A percentile compares a stretch with the other conserved stretches of the same genome.
Evolutionary conservation across 1,139 yeast species (phyloP).

Genomic region (Sugiyamaella pinicola): DNA sequence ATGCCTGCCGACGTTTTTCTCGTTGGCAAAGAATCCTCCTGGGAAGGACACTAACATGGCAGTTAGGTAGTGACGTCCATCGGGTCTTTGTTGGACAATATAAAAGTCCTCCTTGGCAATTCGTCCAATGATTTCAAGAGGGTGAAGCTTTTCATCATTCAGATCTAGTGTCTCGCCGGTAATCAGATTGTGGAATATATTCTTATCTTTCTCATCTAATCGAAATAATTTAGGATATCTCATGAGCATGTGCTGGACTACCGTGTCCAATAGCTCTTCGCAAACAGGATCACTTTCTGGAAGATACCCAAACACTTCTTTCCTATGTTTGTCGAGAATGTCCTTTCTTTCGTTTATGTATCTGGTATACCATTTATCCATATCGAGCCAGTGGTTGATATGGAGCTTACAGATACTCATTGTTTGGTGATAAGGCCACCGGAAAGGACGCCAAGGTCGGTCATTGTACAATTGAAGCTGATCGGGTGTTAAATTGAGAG

Average conservation of each 20-base stretch:
- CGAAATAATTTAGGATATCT: slow-evolving; percentile 68
- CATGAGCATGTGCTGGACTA: slow-evolving; percentile 57
- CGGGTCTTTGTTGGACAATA: slow-evolving; percentile 54
- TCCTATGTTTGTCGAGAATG: slow-evolving; percentile 59
- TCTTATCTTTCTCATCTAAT: slow-evolving; percentile 49
- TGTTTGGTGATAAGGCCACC: slow-evolving; percentile 81
- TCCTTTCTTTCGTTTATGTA: slow-evolving; percentile 64
- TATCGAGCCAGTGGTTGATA: slow-evolving; percentile 74
- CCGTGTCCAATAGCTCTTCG: slow-evolving; percentile 63
- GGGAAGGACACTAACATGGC: slow-evolving; percentile 82
- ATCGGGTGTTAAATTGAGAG: slow-evolving; percentile 63
- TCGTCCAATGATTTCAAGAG: slow-evolving; percentile 61
- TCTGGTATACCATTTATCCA: slow-evolving; percentile 73
- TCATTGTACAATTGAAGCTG: slow-evolving; percentile 66
- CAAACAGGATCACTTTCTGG: slow-evolving; percentile 70
- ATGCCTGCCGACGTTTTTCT: slow-evolving; percentile 59
- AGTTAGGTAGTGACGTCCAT: slow-evolving; percentile 62
- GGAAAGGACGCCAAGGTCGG: slow-evolving; percentile 79
- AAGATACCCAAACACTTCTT: slow-evolving; percentile 64
- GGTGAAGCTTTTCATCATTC: slow-evolving; percentile 63
- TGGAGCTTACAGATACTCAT: slow-evolving; percentile 73
- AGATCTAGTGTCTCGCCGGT: slow-evolving; percentile 65
- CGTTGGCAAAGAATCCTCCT: slow-evolving; percentile 70
- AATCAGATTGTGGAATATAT: slow-evolving; percentile 55
- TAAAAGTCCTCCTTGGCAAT: slow-evolving; percentile 78